These are phyloP conservation scores for Aspergillus proliferans DNA, from an alignment of 2,329 filamentous ascomycete genomes.

Conservation along the genomic window DNA sequence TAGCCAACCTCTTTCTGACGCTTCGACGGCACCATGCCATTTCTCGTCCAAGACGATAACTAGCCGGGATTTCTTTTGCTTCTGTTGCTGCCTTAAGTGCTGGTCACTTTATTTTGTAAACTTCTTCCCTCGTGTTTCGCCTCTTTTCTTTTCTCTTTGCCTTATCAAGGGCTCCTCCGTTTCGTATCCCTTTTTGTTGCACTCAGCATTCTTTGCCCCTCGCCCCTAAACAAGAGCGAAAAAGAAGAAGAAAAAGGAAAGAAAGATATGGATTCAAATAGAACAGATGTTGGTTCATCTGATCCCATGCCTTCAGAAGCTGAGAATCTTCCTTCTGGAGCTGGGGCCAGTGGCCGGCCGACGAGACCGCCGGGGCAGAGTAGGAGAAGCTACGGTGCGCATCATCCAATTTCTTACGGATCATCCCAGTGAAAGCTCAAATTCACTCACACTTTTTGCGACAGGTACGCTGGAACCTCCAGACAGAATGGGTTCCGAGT, in stretches of 20 bases:
- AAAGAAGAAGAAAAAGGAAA: background rate
- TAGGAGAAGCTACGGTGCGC: slow-evolving; percentile 27
- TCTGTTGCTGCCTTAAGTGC: background rate
- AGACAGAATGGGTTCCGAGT: slow-evolving; percentile 16
- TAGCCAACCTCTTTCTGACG: too few species aligned
- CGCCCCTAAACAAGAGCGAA: too few species aligned
- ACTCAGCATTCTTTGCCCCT: background rate
- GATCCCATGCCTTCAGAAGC: slow-evolving; percentile 1
- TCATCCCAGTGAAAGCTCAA: background rate
- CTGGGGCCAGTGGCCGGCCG: slow-evolving; percentile 12
- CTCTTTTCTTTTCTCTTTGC: too few species aligned
- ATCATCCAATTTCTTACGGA: background rate
- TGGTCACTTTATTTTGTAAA: background rate
- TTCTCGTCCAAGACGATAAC: too few species aligned
- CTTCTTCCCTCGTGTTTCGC: background rate
- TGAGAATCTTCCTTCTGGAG: slow-evolving; percentile 6
- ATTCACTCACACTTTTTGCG: slow-evolving; percentile 2
- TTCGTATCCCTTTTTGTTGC: background rate
- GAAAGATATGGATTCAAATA: background rate
- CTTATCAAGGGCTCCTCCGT: background rate
- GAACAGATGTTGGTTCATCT: background rate
- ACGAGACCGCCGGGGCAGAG: slow-evolving; percentile 7
- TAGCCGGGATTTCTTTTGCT: background rate
- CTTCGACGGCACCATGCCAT: too few species aligned
- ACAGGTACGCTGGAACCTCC: slow-evolving; percentile 27